Percentiles rank a stretch among this genome's conserved stretches.
Evolutionary conservation across 306 rosid genomes (phyloP).

Genomic region (Crataegus laevigata): DNA sequence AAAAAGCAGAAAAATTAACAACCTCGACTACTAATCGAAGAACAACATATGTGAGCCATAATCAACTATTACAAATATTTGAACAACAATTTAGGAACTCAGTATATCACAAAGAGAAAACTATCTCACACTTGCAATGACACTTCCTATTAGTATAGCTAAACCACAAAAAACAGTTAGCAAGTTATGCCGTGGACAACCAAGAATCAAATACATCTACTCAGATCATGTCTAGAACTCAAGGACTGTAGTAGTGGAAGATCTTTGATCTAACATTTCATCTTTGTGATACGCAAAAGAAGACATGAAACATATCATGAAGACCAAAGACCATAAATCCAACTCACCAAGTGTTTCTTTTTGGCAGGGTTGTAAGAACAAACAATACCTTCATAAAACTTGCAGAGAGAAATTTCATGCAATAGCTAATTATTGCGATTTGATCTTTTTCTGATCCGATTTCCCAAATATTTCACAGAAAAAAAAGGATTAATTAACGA

Average conservation of each 20-base stretch:
- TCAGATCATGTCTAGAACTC: constrained; percentile 13
- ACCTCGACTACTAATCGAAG: no score
- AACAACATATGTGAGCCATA: not conserved
- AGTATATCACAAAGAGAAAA: not conserved
- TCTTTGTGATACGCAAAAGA: not conserved
- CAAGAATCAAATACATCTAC: not conserved
- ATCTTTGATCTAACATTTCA: not conserved
- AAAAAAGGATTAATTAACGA: not conserved
- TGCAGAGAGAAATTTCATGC: constrained; percentile 16
- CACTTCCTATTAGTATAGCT: not conserved
- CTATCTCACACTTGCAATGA: not conserved
- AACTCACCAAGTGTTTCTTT: constrained; percentile 59
- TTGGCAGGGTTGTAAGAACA: constrained; percentile 36
- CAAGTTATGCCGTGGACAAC: not conserved
- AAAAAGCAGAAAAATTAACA: no score
- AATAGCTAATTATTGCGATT: not conserved
- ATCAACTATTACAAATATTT: not conserved
- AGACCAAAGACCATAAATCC: not conserved
- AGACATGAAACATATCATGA: not conserved
- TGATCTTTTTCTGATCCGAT: not conserved
- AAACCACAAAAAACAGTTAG: not conserved
- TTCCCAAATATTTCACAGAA: not conserved
- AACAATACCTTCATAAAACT: constrained; percentile 74
- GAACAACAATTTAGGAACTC: not conserved
- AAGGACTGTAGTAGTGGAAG: not conserved